Conservation (phyloP, 2,329 filamentous ascomycete genomes). For the Furcasterigmium sp. region DNA sequence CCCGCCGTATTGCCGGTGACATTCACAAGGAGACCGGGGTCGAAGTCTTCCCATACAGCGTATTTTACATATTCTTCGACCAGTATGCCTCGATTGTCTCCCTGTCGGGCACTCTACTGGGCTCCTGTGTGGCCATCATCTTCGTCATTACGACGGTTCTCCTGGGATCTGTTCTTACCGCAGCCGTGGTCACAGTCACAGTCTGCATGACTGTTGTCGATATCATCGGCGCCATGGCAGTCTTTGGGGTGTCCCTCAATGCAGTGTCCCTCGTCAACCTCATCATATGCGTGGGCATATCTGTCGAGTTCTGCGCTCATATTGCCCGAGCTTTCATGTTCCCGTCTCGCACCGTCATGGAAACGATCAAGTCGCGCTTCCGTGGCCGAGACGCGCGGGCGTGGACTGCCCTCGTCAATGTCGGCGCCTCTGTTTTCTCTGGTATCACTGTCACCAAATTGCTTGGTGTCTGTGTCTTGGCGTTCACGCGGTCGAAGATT, state of each 20-base stretch:
- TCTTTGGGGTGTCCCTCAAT: conserved; percentile 85
- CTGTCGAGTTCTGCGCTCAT: conserved; percentile 95
- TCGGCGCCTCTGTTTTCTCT: conserved; percentile 89
- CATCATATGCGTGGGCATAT: conserved; percentile 94
- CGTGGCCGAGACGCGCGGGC: conserved; percentile 77
- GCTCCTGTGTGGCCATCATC: conserved; percentile 79
- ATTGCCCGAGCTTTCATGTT: conserved; percentile 96
- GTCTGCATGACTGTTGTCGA: conserved; percentile 92
- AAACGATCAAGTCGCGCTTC: conserved; percentile 72
- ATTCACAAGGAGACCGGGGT: conserved; percentile 67
- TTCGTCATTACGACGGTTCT: conserved; percentile 74
- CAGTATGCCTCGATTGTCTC: conserved; percentile 84
- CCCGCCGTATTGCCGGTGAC: conserved; percentile 77
- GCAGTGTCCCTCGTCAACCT: conserved; percentile 94
- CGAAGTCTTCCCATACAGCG: conserved; percentile 91
- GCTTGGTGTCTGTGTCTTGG: conserved; percentile 83
- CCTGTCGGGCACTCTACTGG: conserved; percentile 73
- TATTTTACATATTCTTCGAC: conserved; percentile 99
- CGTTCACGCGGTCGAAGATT: conserved; percentile 95
- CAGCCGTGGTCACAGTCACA: conserved; percentile 74
- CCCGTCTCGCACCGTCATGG: conserved; percentile 76
- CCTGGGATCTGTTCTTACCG: conserved; percentile 78
- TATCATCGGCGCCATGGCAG: conserved; percentile 91
- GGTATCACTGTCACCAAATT: conserved; percentile 97
- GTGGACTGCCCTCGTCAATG: conserved; percentile 91